Evolutionary conservation across 2,329 filamentous ascomycete genomes (phyloP), one percentile per base, ranked within the genome.

Genomic region (Curvularia lunata): DNA sequence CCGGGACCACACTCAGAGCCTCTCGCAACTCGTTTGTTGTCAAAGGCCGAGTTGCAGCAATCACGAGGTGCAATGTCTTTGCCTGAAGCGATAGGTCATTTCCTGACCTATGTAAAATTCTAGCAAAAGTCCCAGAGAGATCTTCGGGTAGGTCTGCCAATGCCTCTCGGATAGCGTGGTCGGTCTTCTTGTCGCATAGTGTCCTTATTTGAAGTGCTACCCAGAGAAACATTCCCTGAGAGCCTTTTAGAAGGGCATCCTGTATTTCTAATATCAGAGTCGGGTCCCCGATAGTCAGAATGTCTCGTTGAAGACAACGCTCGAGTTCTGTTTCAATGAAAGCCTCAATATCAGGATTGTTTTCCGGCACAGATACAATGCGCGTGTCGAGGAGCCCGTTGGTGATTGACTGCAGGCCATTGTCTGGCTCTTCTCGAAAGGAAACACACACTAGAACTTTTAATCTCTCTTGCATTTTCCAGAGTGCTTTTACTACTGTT

Each of bases 1-100:
- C 76, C 5, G 73, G 70, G 2, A 57, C 54, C 0, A 82, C 75
- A 13, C 77, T 78, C 0, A 79, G 48, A 5, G 77, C 77, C 66
- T 81, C 78, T 18, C 70, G 67, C 46, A 82, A 62, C 48, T 81
- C 74, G 0, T 75, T 65, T 0, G 48, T 59, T 0, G 70, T 74
- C 7, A 81, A 54, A 0, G 75, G 71, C 7, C 72, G 68, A 0
- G 38, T 49, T 10, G 75, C 75, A 0, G 61, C 67, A 0, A 64
- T 48, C 0, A 81, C 25, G 28, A 80, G 51, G 13, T 78, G 59
- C 0, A 81, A 2, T 23, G 58, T 4, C 13, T 61, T 45, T 77
- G 72, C 16, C 70, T 73, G 1, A 47, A 30, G 43, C 52, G 50
- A 25, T 53, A 61, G 30, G 28, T 62, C 42, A 1, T 12, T 21